Percentiles rank a stretch among this genome's conserved stretches.
phyloP scores from a whole-genome alignment of 208 protist species.

The Trypanosoma brucei region DNA sequence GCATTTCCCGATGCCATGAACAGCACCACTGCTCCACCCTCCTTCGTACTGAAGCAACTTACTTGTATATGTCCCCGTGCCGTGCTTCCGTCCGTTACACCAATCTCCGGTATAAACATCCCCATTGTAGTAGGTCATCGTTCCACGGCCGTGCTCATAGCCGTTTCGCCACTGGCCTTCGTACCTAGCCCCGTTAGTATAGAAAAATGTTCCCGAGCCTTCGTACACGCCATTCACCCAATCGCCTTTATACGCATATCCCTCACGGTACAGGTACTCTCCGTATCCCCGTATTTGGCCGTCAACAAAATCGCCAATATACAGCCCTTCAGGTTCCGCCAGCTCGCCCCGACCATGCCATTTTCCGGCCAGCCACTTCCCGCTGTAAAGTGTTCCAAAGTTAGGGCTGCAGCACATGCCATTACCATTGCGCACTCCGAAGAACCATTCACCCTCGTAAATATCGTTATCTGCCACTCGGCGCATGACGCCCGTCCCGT shows the following conservation, averaged over 20 bases:
- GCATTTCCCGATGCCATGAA: conserved; percentile 60
- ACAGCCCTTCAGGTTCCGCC: conserved; percentile 75
- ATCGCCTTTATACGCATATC: conserved; percentile 88
- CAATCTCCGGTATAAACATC: conserved; percentile 77
- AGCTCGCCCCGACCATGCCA: conserved; percentile 80
- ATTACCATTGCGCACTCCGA: conserved; percentile 65
- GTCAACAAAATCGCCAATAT: conserved; percentile 74
- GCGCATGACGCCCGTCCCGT: conserved; percentile 73
- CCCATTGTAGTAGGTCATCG: conserved; percentile 72
- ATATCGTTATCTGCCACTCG: conserved; percentile 49
- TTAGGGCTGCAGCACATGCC: conserved; percentile 57
- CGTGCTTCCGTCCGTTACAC: conserved; percentile 64
- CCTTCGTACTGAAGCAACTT: conserved; percentile 53
- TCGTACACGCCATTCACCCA: conserved; percentile 73
- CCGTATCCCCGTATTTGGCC: conserved; percentile 78
- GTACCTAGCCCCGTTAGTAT: conserved; percentile 67
- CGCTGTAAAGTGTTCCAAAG: conserved; percentile 70
- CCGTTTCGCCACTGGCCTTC: conserved; percentile 73
- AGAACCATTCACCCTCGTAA: conserved; percentile 89
- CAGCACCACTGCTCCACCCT: conserved; percentile 62
- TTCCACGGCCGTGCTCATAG: conserved; percentile 66
- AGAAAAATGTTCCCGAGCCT: conserved; percentile 66
- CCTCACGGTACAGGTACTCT: conserved; percentile 83
- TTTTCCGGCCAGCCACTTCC: conserved; percentile 77
- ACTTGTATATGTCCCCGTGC: conserved; percentile 64